Evolutionary conservation across 495 filamentous ascomycete genomes (phyloP).

Genomic region (Podospora australis): DNA sequence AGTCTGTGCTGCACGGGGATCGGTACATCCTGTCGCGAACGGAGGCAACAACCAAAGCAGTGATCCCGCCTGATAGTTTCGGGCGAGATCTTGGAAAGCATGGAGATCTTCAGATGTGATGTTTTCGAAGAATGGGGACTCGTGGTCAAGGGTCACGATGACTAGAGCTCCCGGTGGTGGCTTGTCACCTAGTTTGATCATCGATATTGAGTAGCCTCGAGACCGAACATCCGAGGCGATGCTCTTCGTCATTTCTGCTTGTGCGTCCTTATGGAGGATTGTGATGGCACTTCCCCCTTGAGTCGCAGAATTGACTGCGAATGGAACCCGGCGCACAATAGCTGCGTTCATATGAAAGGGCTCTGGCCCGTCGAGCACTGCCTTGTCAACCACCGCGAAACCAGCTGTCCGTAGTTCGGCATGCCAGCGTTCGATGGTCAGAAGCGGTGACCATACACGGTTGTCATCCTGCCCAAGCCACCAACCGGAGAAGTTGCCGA

Average conservation of each 20-base stretch:
- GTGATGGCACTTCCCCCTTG: neutral
- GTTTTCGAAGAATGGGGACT: constrained; percentile 27
- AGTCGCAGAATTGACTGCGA: neutral
- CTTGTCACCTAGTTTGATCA: neutral
- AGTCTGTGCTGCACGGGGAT: constrained; percentile 22
- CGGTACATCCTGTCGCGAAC: constrained; percentile 22
- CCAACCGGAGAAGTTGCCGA: constrained; percentile 32
- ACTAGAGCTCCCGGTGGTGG: constrained; percentile 16
- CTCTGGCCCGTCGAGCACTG: constrained; percentile 15
- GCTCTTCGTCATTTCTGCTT: neutral
- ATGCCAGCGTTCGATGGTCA: constrained; percentile 31
- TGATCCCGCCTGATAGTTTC: constrained; percentile 5
- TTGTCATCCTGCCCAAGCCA: constrained; percentile 38
- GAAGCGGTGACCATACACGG: constrained; percentile 24
- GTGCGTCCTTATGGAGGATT: constrained; percentile 1
- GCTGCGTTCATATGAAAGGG: constrained; percentile 5
- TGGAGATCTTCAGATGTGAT: constrained; percentile 14
- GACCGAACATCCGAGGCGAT: neutral
- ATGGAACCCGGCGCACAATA: constrained; percentile 7
- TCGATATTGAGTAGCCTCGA: neutral
- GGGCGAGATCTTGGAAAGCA: constrained; percentile 18
- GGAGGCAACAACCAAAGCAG: constrained; percentile 31
- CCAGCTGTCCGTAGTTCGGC: constrained; percentile 28
- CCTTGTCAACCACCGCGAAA: constrained; percentile 42
- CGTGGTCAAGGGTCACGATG: constrained; percentile 29